A percentile compares a stretch with the other conserved stretches of the same genome.
These are phyloP conservation scores for Pythium scleroteichum DNA, from an alignment of 352 stramenopile species.

Conservation along the genomic window DNA sequence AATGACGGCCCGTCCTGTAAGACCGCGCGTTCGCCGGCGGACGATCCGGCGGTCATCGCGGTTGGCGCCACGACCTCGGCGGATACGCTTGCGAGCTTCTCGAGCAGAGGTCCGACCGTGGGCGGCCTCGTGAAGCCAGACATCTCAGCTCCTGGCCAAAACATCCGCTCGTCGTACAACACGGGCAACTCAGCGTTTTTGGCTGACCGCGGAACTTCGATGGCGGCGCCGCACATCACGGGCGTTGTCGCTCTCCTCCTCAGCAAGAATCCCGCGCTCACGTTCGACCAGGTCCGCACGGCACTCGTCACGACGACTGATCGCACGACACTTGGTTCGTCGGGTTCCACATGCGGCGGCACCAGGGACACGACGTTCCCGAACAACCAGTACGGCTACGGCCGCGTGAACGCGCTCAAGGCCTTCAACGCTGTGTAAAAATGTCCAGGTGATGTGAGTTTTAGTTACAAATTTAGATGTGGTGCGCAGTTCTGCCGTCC, in stretches of 20 bases:
- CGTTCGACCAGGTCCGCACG: constrained; percentile 21
- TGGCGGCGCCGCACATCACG: constrained; percentile 36
- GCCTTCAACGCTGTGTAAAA: constrained; percentile 6
- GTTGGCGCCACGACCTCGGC: constrained; percentile 24
- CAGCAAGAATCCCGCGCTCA: constrained; percentile 19
- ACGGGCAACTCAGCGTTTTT: constrained; percentile 24
- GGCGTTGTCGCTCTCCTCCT: constrained; percentile 37
- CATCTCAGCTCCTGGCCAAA: constrained; percentile 28
- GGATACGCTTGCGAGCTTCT: constrained; percentile 31
- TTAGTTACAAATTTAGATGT: too few species aligned
- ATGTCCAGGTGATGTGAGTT: too few species aligned
- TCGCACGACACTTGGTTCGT: constrained; percentile 9
- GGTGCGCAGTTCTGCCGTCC: too few species aligned
- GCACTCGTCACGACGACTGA: constrained; percentile 22
- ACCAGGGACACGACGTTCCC: constrained; percentile 27
- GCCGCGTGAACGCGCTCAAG: constrained; percentile 32
- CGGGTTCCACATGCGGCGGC: constrained; percentile 27
- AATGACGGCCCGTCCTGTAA: constrained; percentile 6
- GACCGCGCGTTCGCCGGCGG: constrained; percentile 9
- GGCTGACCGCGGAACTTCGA: constrained; percentile 20
- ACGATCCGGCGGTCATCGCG: constrained; percentile 23
- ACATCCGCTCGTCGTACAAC: constrained; percentile 27
- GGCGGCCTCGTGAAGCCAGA: constrained; percentile 33
- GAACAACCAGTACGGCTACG: constrained; percentile 41
- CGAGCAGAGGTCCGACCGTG: constrained; percentile 27